Base-by-base conservation (phyloP, 306 rosid genomes). In the Sindora glabra region DNA sequence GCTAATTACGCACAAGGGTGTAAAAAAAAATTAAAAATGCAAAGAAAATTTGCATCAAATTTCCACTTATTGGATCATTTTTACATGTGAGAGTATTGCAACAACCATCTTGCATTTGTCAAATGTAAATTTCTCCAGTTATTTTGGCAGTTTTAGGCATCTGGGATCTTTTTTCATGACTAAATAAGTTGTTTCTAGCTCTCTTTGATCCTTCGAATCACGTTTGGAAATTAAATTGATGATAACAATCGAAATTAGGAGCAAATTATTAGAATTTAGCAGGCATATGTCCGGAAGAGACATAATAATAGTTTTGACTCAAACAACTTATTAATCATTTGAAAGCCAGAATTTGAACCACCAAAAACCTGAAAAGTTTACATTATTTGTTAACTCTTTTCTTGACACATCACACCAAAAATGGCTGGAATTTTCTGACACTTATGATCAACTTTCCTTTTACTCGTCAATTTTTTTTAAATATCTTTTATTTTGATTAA, bases 321-420 rank as follows among this genome's bases (percentile, higher is more conserved):
- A 59, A 69, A 69, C 64, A 69, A 69, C 75, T 48, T 21, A 27
- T 63, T 72, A 70, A 75, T 75, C 72, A 75, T 72, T 57, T 37
- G 24, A 40, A 19, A 22, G 58, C 58, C 37, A 48, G 75, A 68
- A 68, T 69, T 46, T 72, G 72, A 65, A 72, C 51, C 12, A 57
- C 62, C 10, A 65, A 49, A 41, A 40, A 19, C 26, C 56, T 57
- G 36, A 39, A 72, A 72, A 72, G 68, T 51, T 65, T 16, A 41
- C 56, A 50, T 51, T 65, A n/a, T 65, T 65, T 65, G 17, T 65
- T 65, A 38, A 65, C 63, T 29, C 16, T 42, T 48, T 68, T 27
- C 29, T 58, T 24, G 23, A 40, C 63, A 58, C 5, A 34, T 49
- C 15, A 39, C 48, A 33, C n/a, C 6, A 50, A 18, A 50, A 17